Percentiles rank a stretch among this genome's conserved stretches.
Evolutionary conservation across 2,329 filamentous ascomycete genomes (phyloP).

Genomic region (Penicillium sclerotigenum): DNA sequence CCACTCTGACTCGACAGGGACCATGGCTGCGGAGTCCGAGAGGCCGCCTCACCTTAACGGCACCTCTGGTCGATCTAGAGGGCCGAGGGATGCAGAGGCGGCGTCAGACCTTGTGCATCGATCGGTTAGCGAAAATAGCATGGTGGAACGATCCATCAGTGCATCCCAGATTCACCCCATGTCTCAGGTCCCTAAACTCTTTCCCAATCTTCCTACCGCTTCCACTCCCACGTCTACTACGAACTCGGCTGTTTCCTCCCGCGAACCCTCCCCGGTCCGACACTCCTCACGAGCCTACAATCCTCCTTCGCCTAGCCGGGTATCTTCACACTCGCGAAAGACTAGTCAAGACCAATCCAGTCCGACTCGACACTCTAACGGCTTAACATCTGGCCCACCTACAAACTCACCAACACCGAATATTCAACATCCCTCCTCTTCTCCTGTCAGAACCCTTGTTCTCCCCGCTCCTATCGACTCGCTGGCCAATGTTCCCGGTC

Average conservation of each 20-base stretch:
- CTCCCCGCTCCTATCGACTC: conserved; percentile 61
- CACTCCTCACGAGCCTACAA: conserved; percentile 30
- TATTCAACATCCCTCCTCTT: conserved; percentile 65
- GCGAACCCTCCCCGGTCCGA: conserved; percentile 49
- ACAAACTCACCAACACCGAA: conserved; percentile 59
- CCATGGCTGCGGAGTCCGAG: conserved; percentile 39
- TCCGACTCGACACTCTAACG: conserved; percentile 53
- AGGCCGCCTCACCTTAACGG: conserved; percentile 36
- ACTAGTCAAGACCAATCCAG: conserved; percentile 63
- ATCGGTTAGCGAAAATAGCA: conserved; percentile 30
- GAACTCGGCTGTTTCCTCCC: conserved; percentile 48
- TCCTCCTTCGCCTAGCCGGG: conserved; percentile 31
- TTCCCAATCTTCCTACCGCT: conserved; percentile 26
- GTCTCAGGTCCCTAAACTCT: conserved; percentile 35
- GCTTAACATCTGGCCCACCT: conserved; percentile 31
- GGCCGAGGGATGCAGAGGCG: conserved; percentile 27
- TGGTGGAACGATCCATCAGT: conserved; percentile 29
- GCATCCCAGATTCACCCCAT: conserved; percentile 28
- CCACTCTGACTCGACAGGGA: conserved; percentile 27
- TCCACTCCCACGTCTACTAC: conserved; percentile 39
- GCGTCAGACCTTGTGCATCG: conserved; percentile 26
- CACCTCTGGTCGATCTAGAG: conserved; percentile 30
- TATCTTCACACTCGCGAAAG: conserved; percentile 59
- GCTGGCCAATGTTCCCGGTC: conserved; percentile 58
- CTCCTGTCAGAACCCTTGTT: conserved; percentile 64